These are phyloP conservation scores for Phyllosticta citriasiana DNA, from an alignment of 2,329 filamentous ascomycete genomes.

Conservation along the genomic window DNA sequence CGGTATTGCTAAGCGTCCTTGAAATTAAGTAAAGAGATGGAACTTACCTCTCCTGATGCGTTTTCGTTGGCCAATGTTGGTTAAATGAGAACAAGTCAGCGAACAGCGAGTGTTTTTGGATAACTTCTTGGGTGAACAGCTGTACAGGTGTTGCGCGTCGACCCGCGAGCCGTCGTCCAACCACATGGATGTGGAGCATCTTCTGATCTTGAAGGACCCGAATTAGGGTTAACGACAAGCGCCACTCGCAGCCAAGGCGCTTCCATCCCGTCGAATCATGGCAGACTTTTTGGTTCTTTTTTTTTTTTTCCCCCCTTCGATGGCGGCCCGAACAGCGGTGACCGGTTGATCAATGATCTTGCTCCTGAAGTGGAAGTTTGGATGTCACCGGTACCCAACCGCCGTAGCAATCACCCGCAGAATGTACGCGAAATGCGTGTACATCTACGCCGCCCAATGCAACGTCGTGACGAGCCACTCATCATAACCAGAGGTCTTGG, in stretches of 20 bases:
- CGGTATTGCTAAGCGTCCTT: background rate
- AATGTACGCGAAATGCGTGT: background rate
- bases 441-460: background rate
- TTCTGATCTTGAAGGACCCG: background rate
- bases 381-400: background rate
- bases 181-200: background rate
- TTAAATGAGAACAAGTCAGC: background rate
- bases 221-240: background rate
- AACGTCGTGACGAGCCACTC: background rate
- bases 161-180: background rate
- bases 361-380: background rate
- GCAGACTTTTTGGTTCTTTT: background rate
- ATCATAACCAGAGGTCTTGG: background rate
- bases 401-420: background rate
- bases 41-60: background rate
- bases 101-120: background rate
- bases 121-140: background rate
- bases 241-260: background rate
- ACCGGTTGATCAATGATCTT: background rate
- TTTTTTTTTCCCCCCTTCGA: background rate
- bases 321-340: background rate
- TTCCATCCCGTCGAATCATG: background rate
- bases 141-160: background rate
- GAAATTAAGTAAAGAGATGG: background rate
- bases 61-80: background rate